Conservation (phyloP, 2,329 filamentous ascomycete genomes). For the Exophiala bonariae region DNA sequence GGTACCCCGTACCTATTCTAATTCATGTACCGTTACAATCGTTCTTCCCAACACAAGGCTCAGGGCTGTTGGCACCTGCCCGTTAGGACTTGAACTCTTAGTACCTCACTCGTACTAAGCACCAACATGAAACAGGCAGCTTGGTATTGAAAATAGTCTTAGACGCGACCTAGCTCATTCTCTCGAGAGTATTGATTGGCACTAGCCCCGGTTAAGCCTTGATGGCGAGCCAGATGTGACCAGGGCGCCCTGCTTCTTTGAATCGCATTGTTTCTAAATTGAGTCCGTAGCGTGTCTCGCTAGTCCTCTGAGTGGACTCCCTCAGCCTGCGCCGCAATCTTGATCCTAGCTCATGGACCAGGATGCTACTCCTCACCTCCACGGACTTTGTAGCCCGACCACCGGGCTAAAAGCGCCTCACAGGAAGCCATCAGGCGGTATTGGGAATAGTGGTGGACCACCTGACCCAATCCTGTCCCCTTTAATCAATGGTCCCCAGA, state of each 20-base stretch:
- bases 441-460: neutral
- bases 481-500: neutral
- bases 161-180: no score
- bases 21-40: no score
- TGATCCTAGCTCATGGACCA: constrained; percentile 1
- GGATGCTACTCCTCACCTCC: constrained; percentile 9
- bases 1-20: no score
- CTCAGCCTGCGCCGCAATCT: constrained; percentile 21
- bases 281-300: constrained; percentile 23
- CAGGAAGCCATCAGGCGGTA: neutral
- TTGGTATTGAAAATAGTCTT: no score
- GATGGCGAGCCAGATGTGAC: neutral
- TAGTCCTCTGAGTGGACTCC: constrained; percentile 1
- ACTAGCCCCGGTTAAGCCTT: neutral
- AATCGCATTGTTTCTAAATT: constrained; percentile 22
- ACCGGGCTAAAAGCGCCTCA: constrained; percentile 14
- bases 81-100: no score
- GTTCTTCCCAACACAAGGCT: no score
- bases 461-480: constrained; percentile 1
- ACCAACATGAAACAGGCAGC: no score
- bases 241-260: neutral
- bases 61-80: no score
- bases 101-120: no score
- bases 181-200: no score
- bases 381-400: constrained; percentile 22